Percentiles rank a stretch among this genome's conserved stretches.
Evolutionary conservation across 164 flowering plant species (phyloP).

Genomic region (Stephania yunnanensis): DNA sequence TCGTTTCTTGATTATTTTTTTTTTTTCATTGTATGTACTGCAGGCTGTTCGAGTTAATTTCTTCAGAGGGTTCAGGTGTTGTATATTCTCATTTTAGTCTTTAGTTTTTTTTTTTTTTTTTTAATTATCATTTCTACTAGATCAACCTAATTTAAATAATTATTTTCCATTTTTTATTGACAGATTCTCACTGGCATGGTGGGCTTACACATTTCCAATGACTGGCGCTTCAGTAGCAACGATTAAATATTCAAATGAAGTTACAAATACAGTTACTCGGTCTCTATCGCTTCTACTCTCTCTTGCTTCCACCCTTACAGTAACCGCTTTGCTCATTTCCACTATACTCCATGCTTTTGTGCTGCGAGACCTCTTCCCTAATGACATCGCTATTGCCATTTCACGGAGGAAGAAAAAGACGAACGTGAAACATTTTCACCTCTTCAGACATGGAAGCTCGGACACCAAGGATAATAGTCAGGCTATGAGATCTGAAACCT

Average conservation of each 20-base stretch:
- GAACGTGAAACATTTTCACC: slow-evolving; percentile 37
- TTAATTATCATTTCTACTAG: not conserved
- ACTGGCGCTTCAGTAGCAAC: slow-evolving; percentile 75
- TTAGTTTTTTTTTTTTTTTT: too few species aligned
- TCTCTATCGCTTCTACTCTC: slow-evolving; percentile 41
- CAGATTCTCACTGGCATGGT: slow-evolving; percentile 73
- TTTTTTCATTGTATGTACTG: not conserved
- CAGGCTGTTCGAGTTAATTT: slow-evolving; percentile 81
- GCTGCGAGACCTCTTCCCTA: slow-evolving; percentile 71
- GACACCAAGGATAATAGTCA: slow-evolving; percentile 35
- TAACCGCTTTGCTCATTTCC: slow-evolving; percentile 47
- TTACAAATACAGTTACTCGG: slow-evolving; percentile 38
- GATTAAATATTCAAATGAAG: slow-evolving; percentile 47
- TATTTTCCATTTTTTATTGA: not conserved
- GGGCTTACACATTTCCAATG: slow-evolving; percentile 86
- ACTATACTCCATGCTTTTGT: slow-evolving; percentile 71
- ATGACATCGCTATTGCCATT: slow-evolving; percentile 84
- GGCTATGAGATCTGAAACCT: slow-evolving; percentile 25
- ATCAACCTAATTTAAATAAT: not conserved
- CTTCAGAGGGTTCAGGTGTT: slow-evolving; percentile 71
- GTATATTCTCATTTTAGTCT: not conserved
- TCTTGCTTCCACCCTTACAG: slow-evolving; percentile 43
- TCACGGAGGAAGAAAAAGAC: slow-evolving; percentile 39
- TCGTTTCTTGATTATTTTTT: not conserved
- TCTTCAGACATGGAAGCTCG: slow-evolving; percentile 33